Evolutionary conservation across 1,284 basidiomycete species (phyloP), one percentile per base, ranked within the genome.

Genomic region (Ceratobasidium sp.): DNA sequence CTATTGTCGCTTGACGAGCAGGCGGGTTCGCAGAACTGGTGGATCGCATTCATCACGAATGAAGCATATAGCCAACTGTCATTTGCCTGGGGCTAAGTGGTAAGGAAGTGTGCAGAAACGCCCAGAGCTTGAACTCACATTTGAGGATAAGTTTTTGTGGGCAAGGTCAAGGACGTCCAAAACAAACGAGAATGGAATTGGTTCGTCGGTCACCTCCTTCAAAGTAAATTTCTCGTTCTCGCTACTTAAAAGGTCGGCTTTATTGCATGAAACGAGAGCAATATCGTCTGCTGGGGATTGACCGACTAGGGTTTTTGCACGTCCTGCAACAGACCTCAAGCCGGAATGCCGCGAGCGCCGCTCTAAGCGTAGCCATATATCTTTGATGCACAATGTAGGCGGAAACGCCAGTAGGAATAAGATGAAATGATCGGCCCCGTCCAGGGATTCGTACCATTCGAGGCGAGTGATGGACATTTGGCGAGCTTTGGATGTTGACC

Each of bases 391-490:
- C 3, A 23, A 27, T 12, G 33, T 23, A 5, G 59, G 20, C 2
- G 71, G 41, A 27, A 46, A 64, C 10, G 35, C 30, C 7, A 64
- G 3, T 18, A 35, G 59, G 27, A 64, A 64, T 7, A 74, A 44
- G 44, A 74, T 33, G 71, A 74, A 74, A 27, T 48, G 59, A 27
- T 54, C 30, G 35, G 14, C 30, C 18, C 38, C 71, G 59, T 64
- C 46, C n/a, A 3, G 38, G n/a, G 57, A 38, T 3, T 59, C 71
- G 48, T 57, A 74, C 71, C 71, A 74, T 52, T 64, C 60, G 16
- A 74, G 20, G 18, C 46, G 27, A 62, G 71, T 46, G 30, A 74
- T 54, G 23, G 71, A 38, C 60, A 74, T 52, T 38, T 74, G 71
- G 14, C 48, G 57, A 38, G 30, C 48, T 54, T 74, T 38, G 23